phyloP scores from a whole-genome alignment of 352 stramenopile species.

The Phytopythium mirpurense region DNA sequence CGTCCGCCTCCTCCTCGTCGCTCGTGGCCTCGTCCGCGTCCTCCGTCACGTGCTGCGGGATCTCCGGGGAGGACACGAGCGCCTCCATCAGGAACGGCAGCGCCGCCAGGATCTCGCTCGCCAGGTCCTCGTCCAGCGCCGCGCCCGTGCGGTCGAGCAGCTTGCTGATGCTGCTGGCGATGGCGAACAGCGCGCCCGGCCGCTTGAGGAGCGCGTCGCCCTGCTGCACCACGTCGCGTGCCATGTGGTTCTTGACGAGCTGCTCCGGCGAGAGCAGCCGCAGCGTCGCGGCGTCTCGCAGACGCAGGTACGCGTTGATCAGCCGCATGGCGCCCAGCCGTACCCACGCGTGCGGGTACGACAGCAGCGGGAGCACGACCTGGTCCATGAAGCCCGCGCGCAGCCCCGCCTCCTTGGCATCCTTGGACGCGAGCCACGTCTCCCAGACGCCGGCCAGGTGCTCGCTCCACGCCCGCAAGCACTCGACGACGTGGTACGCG shows the following conservation, averaged over 20 bases:
- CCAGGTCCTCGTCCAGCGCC: slow-evolving; percentile 41
- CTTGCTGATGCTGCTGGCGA: slow-evolving; percentile 57
- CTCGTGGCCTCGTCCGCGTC: slow-evolving; percentile 10
- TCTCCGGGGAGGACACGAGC: slow-evolving; percentile 39
- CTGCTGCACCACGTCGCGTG: slow-evolving; percentile 6
- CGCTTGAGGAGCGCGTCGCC: slow-evolving; percentile 46
- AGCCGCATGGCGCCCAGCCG: slow-evolving; percentile 51
- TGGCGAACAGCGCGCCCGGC: slow-evolving; percentile 51
- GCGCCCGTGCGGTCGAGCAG: slow-evolving; percentile 46
- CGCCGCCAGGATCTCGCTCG: slow-evolving; percentile 47
- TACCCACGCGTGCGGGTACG: slow-evolving; percentile 77
- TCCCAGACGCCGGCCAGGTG: slow-evolving; percentile 55
- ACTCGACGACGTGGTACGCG: slow-evolving; percentile 53
- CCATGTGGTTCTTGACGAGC: slow-evolving; percentile 27
- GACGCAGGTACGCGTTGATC: slow-evolving; percentile 61
- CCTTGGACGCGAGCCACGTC: slow-evolving; percentile 40
- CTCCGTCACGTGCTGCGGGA: slow-evolving; percentile 57
- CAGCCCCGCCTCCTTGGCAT: slow-evolving; percentile 6
- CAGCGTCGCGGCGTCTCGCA: slow-evolving; percentile 45
- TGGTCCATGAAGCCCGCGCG: slow-evolving; percentile 33
- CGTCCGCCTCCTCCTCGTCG: slow-evolving; percentile 15
- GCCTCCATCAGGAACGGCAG: slow-evolving; percentile 62
- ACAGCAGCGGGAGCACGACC: slow-evolving; percentile 48
- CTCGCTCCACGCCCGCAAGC: slow-evolving; percentile 62
- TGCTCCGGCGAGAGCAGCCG: slow-evolving; percentile 13